Percentiles rank a stretch among this genome's conserved stretches.
Evolutionary conservation across 2,329 filamentous ascomycete genomes (phyloP).

Genomic region (Aspergillus sp.): DNA sequence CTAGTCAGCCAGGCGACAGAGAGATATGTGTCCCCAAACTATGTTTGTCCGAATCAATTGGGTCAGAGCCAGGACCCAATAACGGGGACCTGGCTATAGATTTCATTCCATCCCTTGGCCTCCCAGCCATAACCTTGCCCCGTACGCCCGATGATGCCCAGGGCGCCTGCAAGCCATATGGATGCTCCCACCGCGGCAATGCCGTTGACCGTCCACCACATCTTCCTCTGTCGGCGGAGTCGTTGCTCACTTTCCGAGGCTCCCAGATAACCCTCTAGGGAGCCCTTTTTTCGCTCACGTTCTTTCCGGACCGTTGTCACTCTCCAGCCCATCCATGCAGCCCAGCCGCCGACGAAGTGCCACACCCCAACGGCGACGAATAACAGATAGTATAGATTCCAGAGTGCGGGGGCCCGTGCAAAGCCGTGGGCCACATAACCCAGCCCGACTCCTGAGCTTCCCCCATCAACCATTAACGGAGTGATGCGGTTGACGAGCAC

Average conservation of each 20-base stretch:
- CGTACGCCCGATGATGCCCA: conserved; percentile 74
- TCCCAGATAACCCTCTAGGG: conserved; percentile 35
- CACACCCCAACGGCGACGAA: conserved; percentile 69
- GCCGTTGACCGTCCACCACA: conserved; percentile 72
- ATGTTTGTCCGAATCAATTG: neutral
- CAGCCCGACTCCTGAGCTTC: conserved; percentile 81
- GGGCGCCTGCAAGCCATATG: conserved; percentile 78
- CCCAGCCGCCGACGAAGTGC: conserved; percentile 82
- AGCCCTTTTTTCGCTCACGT: conserved; percentile 29
- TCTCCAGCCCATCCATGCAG: conserved; percentile 71
- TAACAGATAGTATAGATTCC: conserved; percentile 68
- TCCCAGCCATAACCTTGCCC: conserved; percentile 76
- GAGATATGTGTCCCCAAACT: neutral
- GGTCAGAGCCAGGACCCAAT: conserved; percentile 54
- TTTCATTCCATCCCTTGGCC: conserved; percentile 73
- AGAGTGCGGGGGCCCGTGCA: conserved; percentile 65
- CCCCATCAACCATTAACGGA: conserved; percentile 75
- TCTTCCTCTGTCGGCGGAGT: conserved; percentile 58
- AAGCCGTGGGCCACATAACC: conserved; percentile 86
- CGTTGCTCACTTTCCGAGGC: conserved; percentile 54
- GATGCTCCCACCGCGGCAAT: conserved; percentile 58
- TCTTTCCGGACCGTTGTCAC: conserved; percentile 38
- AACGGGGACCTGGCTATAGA: conserved; percentile 65
- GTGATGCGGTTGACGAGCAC: conserved; percentile 73
- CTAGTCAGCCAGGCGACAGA: too few species aligned